Evolutionary conservation across 176 grass and related monocot genomes (phyloP).

Genomic region (Oryza officinalis): DNA sequence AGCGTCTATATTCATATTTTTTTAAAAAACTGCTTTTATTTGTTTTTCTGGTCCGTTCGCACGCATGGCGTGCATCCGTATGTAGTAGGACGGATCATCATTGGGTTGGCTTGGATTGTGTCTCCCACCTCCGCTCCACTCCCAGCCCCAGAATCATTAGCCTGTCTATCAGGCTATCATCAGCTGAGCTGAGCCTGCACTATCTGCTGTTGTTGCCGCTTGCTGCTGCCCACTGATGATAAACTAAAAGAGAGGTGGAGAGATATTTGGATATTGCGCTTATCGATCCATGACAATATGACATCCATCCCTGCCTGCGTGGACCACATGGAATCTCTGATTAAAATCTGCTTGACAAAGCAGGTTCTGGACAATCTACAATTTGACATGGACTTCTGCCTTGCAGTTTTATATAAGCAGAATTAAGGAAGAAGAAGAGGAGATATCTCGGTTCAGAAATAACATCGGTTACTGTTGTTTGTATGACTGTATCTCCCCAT

Average conservation of each 20-base stretch:
- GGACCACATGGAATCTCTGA: background rate
- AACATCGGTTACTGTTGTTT: background rate
- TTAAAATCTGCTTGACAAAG: background rate
- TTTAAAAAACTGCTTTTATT: too few relatives aligned
- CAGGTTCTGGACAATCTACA: background rate
- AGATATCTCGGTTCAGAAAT: background rate
- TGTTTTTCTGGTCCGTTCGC: background rate
- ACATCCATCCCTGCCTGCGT: background rate
- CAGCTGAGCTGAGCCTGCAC: background rate
- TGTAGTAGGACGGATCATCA: background rate
- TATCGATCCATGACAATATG: background rate
- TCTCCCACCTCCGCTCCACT: conserved; percentile 30
- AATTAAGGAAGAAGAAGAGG: too few relatives aligned
- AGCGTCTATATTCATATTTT: too few relatives aligned
- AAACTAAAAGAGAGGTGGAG: background rate
- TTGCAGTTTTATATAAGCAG: background rate
- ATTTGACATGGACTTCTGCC: background rate
- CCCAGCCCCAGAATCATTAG: conserved; percentile 22
- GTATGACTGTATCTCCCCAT: too few relatives aligned
- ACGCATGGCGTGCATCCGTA: background rate
- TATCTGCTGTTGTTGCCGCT: background rate
- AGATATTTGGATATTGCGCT: background rate
- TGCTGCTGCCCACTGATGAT: background rate
- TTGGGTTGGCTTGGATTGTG: background rate
- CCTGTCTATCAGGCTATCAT: background rate